Evolutionary conservation across 306 rosid genomes (phyloP).

Genomic region (Castanospermum australe): DNA sequence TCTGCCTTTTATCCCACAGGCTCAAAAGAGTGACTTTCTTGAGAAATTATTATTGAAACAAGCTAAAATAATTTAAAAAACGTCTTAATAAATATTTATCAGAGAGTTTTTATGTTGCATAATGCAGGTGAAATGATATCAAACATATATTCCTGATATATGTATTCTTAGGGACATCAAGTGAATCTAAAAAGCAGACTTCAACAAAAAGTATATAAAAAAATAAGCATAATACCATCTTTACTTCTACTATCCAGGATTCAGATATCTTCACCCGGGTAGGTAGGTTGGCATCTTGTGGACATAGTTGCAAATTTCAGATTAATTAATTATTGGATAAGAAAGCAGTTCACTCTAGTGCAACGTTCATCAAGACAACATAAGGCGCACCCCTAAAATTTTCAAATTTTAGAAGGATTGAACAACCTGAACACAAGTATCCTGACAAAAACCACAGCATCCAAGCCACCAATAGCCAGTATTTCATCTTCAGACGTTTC

Average conservation of each 20-base stretch:
- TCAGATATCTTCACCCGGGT: background rate
- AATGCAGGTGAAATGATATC: constrained; percentile 3
- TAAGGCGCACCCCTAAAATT: background rate
- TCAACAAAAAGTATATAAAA: background rate
- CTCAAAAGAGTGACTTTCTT: constrained; percentile 8
- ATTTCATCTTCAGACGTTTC: constrained; percentile 75
- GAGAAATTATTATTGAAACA: background rate
- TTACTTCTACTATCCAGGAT: constrained; percentile 8
- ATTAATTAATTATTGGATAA: background rate
- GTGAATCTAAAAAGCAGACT: constrained; percentile 1
- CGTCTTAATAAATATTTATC: background rate
- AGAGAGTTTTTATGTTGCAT: background rate
- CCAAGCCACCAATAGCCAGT: constrained; percentile 77
- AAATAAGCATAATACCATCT: background rate
- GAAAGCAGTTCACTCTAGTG: constrained; percentile 7
- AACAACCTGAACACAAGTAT: constrained; percentile 74
- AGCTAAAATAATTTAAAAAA: background rate
- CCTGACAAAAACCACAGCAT: constrained; percentile 84
- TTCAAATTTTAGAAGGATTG: constrained; percentile 20
- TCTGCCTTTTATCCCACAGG: background rate
- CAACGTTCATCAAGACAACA: constrained; percentile 7
- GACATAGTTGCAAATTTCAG: background rate
- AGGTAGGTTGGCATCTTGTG: background rate
- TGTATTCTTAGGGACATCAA: background rate
- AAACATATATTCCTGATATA: background rate